phyloP scores from a whole-genome alignment of 345 rosid species.

The Eucalyptus coolabah region DNA sequence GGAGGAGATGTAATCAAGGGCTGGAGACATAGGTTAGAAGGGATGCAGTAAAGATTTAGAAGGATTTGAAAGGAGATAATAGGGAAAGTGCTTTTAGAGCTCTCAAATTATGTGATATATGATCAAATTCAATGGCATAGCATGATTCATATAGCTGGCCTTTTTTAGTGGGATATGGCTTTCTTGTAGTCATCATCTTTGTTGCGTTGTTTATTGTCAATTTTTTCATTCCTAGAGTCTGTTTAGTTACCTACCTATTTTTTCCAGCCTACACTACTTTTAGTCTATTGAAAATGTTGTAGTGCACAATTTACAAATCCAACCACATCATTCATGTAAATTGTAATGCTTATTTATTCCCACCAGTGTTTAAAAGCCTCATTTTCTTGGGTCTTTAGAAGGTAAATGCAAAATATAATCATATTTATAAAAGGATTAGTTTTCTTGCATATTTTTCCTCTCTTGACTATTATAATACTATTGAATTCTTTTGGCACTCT shows the following conservation, averaged over 20 bases:
- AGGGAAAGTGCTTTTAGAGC: background rate
- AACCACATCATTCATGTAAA: background rate
- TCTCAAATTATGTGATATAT: background rate
- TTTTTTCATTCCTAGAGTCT: background rate
- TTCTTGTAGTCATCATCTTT: background rate
- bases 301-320: background rate
- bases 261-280: background rate
- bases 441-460: background rate
- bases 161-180: background rate
- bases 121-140: background rate
- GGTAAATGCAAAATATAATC: background rate
- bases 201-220: background rate
- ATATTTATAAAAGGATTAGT: background rate
- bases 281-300: background rate
- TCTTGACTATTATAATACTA: background rate
- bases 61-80: background rate
- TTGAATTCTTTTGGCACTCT: background rate
- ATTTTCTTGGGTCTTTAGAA: background rate
- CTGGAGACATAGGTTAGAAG: background rate
- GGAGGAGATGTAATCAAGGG: background rate
- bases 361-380: background rate
- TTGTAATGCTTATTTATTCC: background rate
- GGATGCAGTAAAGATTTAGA: background rate
- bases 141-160: background rate
- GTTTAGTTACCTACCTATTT: background rate